Base-by-base conservation (phyloP, 2,329 filamentous ascomycete species). In the Trichophyton schoenleinii region DNA sequence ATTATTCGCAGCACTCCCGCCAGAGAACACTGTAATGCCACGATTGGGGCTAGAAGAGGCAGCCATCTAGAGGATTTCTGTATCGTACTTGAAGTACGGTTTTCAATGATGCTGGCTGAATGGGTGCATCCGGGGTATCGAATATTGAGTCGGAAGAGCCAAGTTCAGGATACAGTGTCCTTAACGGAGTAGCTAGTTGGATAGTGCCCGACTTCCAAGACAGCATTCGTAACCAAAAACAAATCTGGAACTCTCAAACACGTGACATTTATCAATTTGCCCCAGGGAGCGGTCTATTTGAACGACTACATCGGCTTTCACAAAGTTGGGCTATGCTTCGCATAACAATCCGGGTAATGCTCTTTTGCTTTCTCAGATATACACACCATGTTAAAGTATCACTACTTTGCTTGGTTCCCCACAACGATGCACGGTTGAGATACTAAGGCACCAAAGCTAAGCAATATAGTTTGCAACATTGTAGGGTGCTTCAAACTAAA, bases 1-100 rank as follows among this genome's bases (percentile, higher is more conserved):
- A 69, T 83, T 95, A 71, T 96, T 97, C 4, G 92, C 91, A n/a
- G 91, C 92, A 67, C 89, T 96, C 60, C 91, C 91, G 44, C 91
- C 91, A 0, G 91, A 95, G 73, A 96, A 94, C 58, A 96, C 87
- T 22, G 91, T 89, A 62, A 95, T 86, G 63, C 86, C 86, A 63
- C 73, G 15, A 11, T 58, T 67, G 48, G 55, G 36, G 20, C 73
- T 41, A 38, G 44, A 18, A 38, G 22, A 9, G 31, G n/a, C 25
- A 20, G 58, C 58, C 58, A 59, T 59, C n/a, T 36, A 6, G 18
- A 15, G n/a, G 28, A n/a, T 34, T 20, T 11, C 1, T 34, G 28
- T 15, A 38, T 38, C 34, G 11, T 31, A 38, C 34, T 38, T 13
- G 11, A 3, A 13, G 34, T 20, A 55, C 3, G 11, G 13, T 55